Conservation (phyloP, 2,329 filamentous ascomycete species). For the Pseudogymnoascus sp. region DNA sequence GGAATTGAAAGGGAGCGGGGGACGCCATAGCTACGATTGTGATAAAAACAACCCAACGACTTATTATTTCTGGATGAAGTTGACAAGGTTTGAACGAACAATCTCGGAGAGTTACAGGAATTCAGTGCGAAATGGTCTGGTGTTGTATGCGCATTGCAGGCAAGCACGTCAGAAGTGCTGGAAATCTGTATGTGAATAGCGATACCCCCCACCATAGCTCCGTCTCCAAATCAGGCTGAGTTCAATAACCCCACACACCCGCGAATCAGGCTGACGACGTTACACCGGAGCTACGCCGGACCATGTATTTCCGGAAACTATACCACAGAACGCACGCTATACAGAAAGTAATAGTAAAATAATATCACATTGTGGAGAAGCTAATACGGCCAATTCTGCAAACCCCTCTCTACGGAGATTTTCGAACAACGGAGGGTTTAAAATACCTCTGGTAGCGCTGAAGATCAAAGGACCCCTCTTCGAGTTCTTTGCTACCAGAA, state of each 20-base stretch:
- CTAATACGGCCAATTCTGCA: not conserved
- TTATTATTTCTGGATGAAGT: not conserved
- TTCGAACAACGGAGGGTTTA: not conserved
- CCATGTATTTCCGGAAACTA: not conserved
- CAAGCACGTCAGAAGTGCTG: not conserved
- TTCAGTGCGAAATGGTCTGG: not conserved
- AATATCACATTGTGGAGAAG: slow-evolving; percentile 4
- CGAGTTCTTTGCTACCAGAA: not conserved
- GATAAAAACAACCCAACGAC: not conserved
- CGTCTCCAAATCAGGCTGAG: slow-evolving; percentile 5
- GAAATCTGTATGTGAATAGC: not conserved
- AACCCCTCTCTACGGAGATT: slow-evolving; percentile 5
- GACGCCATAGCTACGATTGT: slow-evolving; percentile 1
- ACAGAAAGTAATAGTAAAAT: not conserved
- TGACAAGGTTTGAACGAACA: not conserved
- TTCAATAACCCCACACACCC: not conserved
- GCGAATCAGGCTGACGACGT: not conserved
- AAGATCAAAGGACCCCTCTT: not conserved
- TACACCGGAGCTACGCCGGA: not conserved
- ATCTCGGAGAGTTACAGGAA: not conserved
- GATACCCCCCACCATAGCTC: slow-evolving; percentile 6
- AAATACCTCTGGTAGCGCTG: slow-evolving; percentile 6
- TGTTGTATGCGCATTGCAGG: not conserved
- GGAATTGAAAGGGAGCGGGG: slow-evolving; percentile 48
- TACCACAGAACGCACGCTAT: not conserved